Base-by-base conservation (phyloP, 2,329 filamentous ascomycete species). In the Exophiala phaeomuriformis region DNA sequence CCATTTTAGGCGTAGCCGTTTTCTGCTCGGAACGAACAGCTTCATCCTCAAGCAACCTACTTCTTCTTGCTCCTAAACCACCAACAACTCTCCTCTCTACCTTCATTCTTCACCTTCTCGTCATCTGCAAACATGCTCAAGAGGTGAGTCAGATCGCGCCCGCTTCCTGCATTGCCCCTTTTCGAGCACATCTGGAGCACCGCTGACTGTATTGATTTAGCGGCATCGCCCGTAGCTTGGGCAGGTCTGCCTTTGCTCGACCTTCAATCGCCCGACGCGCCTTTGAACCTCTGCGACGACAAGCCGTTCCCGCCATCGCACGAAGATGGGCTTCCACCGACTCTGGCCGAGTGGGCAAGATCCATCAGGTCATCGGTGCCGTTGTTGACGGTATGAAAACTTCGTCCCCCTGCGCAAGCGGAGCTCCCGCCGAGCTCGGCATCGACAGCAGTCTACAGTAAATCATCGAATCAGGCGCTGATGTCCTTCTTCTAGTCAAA, bases 301-400 rank as follows among this genome's bases (percentile, higher is more conserved):
- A 75, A 71, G 75, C 77, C 69, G 71, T 77, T 56, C 80, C 81
- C 62, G 78, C 79, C 62, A 70, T 84, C 60, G 70, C 75, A 65
- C 75, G 82, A 66, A 76, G 83, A 65, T 82, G 80, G 69, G 82
- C 83, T 66, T 80, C 75, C 69, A 78, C 80, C 63, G 77, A 81
- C 63, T 68, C 77, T 54, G 66, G 69, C 53, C 72, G 74, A 64
- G 72, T 78, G 72, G 84, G 84, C 70, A 84, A 80, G 75, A 78
- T 83, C 70, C 77, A 82, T 72, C 77, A 90, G 79, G 90, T 96
- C 75, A 96, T 96, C 78, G 90, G 93, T 87, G 91, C 93, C 79
- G 90, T 97, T 73, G 93, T 97, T 69, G 93, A 97, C 79, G 90
- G 89, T 95, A 80, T 79, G 87, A 56, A 60, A 64, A 61, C 52